Conservation (phyloP, 306 rosid species). For the Inga oerstediana region DNA sequence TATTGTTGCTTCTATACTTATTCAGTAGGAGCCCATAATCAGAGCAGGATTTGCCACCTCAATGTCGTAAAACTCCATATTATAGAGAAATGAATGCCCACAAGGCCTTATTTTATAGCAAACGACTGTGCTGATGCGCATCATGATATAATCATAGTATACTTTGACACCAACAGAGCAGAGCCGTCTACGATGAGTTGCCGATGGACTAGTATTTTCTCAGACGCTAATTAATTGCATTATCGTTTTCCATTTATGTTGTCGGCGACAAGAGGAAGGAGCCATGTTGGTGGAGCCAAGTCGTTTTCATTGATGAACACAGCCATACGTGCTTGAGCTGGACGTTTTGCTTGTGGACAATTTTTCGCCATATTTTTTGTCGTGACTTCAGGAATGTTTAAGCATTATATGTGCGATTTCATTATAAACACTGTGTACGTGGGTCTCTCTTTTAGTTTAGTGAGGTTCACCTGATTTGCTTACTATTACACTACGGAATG, state of each 20-base stretch:
- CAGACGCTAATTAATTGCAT: conserved; percentile 42
- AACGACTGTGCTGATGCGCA: background rate
- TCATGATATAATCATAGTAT: conserved; percentile 4
- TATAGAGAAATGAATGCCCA: conserved; percentile 29
- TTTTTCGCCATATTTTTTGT: conserved; percentile 20
- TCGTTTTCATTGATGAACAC: conserved; percentile 27
- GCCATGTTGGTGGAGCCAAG: conserved; percentile 64
- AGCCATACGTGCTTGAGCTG: conserved; percentile 35
- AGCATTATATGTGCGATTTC: background rate
- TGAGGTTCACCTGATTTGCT: background rate
- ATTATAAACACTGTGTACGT: background rate
- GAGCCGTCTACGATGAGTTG: conserved; percentile 23
- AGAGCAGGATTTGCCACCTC: conserved; percentile 34
- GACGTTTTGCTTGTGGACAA: conserved; percentile 59
- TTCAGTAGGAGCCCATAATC: background rate
- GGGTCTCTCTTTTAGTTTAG: background rate
- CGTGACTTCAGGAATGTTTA: background rate
- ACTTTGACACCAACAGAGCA: background rate
- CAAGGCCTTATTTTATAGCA: conserved; percentile 24
- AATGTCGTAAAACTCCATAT: conserved; percentile 25
- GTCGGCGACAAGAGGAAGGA: conserved; percentile 59
- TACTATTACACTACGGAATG: background rate
- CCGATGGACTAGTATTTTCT: conserved; percentile 28
- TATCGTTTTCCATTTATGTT: conserved; percentile 36
- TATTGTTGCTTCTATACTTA: conserved; percentile 27